phyloP scores from a whole-genome alignment of 164 flowering plant genomes.

The Euptelea pleiosperma region DNA sequence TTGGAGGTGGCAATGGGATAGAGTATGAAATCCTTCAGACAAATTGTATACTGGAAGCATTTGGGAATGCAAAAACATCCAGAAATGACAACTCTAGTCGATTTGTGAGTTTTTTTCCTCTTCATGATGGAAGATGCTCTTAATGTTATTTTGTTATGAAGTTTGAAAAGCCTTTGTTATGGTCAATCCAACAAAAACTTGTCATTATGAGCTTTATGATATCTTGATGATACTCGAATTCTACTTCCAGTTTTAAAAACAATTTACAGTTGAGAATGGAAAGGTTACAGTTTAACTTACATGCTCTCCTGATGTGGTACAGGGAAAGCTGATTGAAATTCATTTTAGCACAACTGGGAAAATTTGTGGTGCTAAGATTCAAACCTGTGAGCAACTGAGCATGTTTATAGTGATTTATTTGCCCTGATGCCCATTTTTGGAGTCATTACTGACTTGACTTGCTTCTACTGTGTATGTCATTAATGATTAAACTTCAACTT shows the following conservation, averaged over 20 bases:
- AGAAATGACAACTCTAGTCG: constrained; percentile 87
- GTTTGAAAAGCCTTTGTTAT: constrained; percentile 12
- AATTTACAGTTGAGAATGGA: neutral
- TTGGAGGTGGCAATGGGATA: constrained; percentile 65
- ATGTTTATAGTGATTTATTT: constrained; percentile 1
- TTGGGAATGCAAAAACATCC: constrained; percentile 96
- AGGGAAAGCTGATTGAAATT: constrained; percentile 67
- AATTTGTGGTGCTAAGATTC: constrained; percentile 79
- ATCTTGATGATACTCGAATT: neutral
- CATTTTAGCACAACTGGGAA: constrained; percentile 66
- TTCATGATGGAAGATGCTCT: neutral
- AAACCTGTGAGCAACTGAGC: constrained; percentile 93
- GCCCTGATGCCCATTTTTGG: neutral
- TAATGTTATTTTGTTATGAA: neutral
- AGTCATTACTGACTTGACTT: constrained; percentile 10
- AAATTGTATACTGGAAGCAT: constrained; percentile 76
- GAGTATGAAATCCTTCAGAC: constrained; percentile 55
- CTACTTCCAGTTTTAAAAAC: neutral
- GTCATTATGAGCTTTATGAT: neutral
- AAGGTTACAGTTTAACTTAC: neutral
- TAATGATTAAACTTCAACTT: constrained; percentile 1
- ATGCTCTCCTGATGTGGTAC: constrained; percentile 1
- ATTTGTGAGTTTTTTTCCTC: constrained; percentile 37
- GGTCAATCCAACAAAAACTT: neutral
- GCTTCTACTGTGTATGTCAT: constrained; percentile 6